Evolutionary conservation across 306 rosid species (phyloP), one percentile per base, ranked within the genome.

Genomic region (Rosa chinensis): DNA sequence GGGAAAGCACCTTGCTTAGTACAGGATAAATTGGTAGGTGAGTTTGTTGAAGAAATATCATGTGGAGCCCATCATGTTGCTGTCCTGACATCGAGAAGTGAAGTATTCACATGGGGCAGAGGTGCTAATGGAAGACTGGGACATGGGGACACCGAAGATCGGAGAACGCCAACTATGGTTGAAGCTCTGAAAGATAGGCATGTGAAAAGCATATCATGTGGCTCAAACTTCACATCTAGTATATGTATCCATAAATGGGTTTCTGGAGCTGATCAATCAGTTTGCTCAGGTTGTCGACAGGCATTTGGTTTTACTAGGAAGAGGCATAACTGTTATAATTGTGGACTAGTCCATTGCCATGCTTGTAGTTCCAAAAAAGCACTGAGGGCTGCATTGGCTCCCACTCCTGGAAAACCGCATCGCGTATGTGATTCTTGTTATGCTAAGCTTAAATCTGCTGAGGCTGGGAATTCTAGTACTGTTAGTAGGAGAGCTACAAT

Each of bases 91-190:
- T 89, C 99, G 77, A 89, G 96, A 90, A 93, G 96, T 87, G 98
- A 96, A 80, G 88, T 96, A 50, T 91, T 89, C 82, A 91, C 99
- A 70, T 96, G 99, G 99, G 99, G 98, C 11, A 90, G 78, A 84
- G 99, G 99, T 79, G 90, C 91, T 69, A 96, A 90, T 84, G 99
- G 99, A 88, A 86, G 99, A 80, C 73, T 96, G 78, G 99, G 99
- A 80, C 98, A 91, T 61, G 97, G 98, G 66, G 97, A 96, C 79
- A 70, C 69, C 5, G 91, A 90, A 2, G 93, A 96, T 78, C 82
- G 85, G 74, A 90, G 86, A 76, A 58, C 88, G 16, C 99, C 99
- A 62, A 87, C 91, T 13, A 80, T 93, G 84, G 97, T 96, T 17
- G 99, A 96, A 86, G 89, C 97, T 71, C 87, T 96, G 50, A 93